phyloP scores from a whole-genome alignment of 2,329 filamentous ascomycete genomes.

The Colletotrichum orchidophilum region DNA sequence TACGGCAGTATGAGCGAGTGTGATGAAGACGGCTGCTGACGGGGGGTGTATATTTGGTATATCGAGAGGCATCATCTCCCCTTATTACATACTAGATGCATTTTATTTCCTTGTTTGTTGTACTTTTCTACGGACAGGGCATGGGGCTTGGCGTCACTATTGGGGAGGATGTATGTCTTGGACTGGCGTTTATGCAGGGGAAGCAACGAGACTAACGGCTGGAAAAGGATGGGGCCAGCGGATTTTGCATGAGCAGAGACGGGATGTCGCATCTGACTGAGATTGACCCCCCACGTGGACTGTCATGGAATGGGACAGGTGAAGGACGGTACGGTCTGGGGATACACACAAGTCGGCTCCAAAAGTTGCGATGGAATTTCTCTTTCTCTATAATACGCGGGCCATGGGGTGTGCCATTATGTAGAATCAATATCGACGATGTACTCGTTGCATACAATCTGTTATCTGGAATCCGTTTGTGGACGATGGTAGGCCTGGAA shows the following conservation, averaged over 20 bases:
- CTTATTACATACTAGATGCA: constrained; percentile 20
- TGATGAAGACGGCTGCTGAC: constrained; percentile 44
- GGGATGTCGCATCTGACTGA: constrained; percentile 8
- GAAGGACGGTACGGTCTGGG: background rate
- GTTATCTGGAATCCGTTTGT: too few relatives aligned
- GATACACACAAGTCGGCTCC: constrained; percentile 17
- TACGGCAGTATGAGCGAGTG: constrained; percentile 67
- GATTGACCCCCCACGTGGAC: constrained; percentile 11
- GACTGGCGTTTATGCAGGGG: constrained; percentile 15
- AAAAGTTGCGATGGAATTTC: constrained; percentile 21
- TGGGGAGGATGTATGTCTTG: constrained; percentile 1
- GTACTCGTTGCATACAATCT: background rate
- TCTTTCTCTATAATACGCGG: constrained; percentile 19
- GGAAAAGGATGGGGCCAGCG: constrained; percentile 30
- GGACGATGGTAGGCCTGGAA: background rate
- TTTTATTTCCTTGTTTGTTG: constrained; percentile 4
- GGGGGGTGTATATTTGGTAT: background rate
- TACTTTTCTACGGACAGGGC: constrained; percentile 21
- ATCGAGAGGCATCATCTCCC: background rate
- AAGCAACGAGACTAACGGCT: constrained; percentile 26
- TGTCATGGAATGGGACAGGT: constrained; percentile 7
- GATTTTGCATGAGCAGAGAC: constrained; percentile 23
- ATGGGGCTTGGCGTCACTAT: constrained; percentile 11
- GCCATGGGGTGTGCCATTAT: background rate
- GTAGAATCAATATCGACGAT: constrained; percentile 30